phyloP scores from a whole-genome alignment of 768 basidiomycete species.

The Hericium alpestre region DNA sequence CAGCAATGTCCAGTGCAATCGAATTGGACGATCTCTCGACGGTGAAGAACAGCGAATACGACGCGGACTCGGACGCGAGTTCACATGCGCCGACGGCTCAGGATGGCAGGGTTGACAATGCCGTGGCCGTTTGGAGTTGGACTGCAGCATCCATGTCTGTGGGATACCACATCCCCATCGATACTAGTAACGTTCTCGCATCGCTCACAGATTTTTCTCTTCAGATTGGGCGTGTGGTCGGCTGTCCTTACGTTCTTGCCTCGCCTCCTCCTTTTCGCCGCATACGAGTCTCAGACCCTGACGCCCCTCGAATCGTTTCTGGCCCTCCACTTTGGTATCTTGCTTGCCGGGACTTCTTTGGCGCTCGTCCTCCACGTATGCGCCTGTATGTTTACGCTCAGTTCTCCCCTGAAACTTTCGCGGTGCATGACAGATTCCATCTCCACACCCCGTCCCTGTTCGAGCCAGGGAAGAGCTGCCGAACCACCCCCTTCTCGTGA shows the following conservation, averaged over 20 bases:
- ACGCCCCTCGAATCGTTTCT: constrained; percentile 65
- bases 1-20: constrained; percentile 22
- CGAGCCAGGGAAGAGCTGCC: constrained; percentile 17
- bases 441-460: constrained; percentile 23
- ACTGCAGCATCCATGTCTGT: constrained; percentile 10
- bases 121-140: constrained; percentile 10
- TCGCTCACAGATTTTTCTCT: not conserved
- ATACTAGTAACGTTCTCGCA: not conserved
- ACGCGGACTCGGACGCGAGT: not conserved
- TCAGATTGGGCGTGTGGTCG: constrained; percentile 17
- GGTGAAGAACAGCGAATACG: not conserved
- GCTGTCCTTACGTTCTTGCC: constrained; percentile 38
- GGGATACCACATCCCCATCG: not conserved
- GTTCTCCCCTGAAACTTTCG: not conserved
- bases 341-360: constrained; percentile 43
- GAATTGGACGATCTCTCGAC: constrained; percentile 31
- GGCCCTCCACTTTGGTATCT: constrained; percentile 52
- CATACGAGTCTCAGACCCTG: constrained; percentile 31
- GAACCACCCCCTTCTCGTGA: constrained; percentile 55
- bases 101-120: constrained; percentile 3
- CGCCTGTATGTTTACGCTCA: not conserved
- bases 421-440: constrained; percentile 30
- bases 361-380: constrained; percentile 52
- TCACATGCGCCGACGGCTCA: not conserved
- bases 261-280: constrained; percentile 52